These are phyloP conservation scores for Tetrapyrgos nigripes DNA, from an alignment of 1,284 basidiomycete genomes.

Conservation along the genomic window DNA sequence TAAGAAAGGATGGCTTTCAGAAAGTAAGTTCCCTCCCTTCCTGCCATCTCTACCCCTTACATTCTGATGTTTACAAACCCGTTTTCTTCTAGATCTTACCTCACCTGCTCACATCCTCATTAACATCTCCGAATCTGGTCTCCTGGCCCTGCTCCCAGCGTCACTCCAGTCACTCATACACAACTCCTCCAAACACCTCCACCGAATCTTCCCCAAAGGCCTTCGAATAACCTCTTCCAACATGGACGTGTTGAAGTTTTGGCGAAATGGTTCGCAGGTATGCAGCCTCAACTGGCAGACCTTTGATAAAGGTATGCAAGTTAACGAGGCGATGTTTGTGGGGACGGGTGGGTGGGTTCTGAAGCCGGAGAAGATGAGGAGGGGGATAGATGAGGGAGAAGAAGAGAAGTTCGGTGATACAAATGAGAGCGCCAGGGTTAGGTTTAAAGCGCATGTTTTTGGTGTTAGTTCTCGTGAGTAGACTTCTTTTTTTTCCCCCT, in stretches of 20 bases:
- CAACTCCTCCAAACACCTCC: constrained; percentile 52
- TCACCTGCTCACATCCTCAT: constrained; percentile 57
- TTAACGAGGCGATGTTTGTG: constrained; percentile 71
- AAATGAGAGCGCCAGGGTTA: constrained; percentile 21
- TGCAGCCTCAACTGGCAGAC: constrained; percentile 71
- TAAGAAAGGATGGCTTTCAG: constrained; percentile 50
- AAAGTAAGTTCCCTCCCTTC: constrained; percentile 34
- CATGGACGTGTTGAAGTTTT: constrained; percentile 58
- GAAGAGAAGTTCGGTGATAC: background rate
- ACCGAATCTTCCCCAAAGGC: constrained; percentile 66
- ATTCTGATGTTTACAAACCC: background rate
- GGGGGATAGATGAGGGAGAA: constrained; percentile 15
- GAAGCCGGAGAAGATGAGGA: constrained; percentile 47
- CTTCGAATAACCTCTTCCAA: constrained; percentile 63
- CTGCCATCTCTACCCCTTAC: constrained; percentile 6
- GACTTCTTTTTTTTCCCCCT: background rate
- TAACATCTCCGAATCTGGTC: constrained; percentile 64
- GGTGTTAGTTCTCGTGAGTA: constrained; percentile 56
- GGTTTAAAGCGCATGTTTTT: constrained; percentile 43
- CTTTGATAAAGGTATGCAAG: constrained; percentile 55
- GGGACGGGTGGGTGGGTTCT: constrained; percentile 63
- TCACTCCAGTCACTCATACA: constrained; percentile 40
- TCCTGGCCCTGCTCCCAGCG: constrained; percentile 46
- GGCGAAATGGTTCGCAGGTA: constrained; percentile 67
- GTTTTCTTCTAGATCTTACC: constrained; percentile 34